These are phyloP conservation scores for Guillardia theta DNA, from an alignment of 78 protist genomes.

Conservation along the genomic window DNA sequence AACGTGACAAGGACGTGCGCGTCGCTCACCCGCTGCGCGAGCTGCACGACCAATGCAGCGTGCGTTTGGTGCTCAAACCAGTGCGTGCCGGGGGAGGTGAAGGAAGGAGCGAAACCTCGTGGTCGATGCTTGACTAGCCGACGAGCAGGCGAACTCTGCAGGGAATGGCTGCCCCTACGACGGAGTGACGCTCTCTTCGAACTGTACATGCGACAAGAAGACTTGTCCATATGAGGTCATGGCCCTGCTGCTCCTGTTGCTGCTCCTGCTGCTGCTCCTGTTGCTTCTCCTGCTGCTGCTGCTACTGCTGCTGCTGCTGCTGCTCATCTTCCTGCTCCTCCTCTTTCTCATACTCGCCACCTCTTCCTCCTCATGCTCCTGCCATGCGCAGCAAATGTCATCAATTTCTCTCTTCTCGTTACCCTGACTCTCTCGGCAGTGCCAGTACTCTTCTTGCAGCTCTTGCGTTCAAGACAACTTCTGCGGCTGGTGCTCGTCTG, in stretches of 20 bases:
- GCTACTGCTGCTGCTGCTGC: too few relatives aligned
- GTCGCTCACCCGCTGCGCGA: background rate
- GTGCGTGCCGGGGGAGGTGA: background rate
- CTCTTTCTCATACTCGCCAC: too few relatives aligned
- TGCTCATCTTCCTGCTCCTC: too few relatives aligned
- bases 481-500: constrained; percentile 8
- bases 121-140: background rate
- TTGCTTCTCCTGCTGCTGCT: too few relatives aligned
- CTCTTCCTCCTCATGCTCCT: too few relatives aligned
- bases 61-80: background rate
- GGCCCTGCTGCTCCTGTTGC: too few relatives aligned
- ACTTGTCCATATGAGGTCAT: too few relatives aligned
- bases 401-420: too few relatives aligned
- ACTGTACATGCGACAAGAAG: background rate
- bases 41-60: background rate
- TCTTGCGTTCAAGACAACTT: background rate
- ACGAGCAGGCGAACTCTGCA: background rate
- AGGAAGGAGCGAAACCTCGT: background rate
- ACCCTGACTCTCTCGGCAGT: background rate
- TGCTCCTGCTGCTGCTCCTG: too few relatives aligned
- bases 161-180: too few relatives aligned
- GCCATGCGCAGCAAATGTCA: too few relatives aligned
- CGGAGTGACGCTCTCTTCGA: too few relatives aligned
- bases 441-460: background rate
- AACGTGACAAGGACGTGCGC: background rate